Evolutionary conservation across 176 grass and related monocot genomes (phyloP).

Genomic region (Stipa capillata): DNA sequence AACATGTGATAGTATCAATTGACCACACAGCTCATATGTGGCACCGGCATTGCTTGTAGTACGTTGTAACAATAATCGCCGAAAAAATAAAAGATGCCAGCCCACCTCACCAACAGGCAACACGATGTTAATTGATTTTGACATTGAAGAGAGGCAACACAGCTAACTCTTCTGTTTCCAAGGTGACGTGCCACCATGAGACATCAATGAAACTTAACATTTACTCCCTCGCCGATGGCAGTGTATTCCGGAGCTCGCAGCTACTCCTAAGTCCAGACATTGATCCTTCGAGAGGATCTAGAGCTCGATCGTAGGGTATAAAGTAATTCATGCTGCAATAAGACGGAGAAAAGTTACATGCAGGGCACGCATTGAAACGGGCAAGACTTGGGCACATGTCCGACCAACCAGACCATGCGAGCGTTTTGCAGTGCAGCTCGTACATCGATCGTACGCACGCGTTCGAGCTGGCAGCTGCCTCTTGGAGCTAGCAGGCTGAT

Average conservation of each 20-base stretch:
- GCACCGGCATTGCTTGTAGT: too few relatives aligned
- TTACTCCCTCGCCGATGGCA: background rate
- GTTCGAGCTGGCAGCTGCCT: background rate
- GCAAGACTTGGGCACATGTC: background rate
- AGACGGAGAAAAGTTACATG: background rate
- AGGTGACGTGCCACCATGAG: background rate
- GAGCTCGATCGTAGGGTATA: background rate
- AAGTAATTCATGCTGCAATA: background rate
- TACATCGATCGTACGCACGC: background rate
- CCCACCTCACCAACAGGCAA: too few relatives aligned
- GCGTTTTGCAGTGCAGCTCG: background rate
- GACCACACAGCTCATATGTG: too few relatives aligned
- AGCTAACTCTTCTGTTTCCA: too few relatives aligned
- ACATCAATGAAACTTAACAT: background rate
- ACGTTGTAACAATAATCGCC: too few relatives aligned
- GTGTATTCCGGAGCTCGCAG: background rate
- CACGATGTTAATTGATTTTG: too few relatives aligned
- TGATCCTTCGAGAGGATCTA: background rate
- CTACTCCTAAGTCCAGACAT: too few relatives aligned
- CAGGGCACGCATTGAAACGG: background rate
- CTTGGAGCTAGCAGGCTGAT: background rate
- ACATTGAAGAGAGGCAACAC: too few relatives aligned
- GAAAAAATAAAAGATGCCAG: too few relatives aligned
- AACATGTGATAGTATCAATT: too few relatives aligned
- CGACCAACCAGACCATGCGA: background rate